Evolutionary conservation across 768 basidiomycete species (phyloP).

Genomic region (Kwoniella bestiolae): DNA sequence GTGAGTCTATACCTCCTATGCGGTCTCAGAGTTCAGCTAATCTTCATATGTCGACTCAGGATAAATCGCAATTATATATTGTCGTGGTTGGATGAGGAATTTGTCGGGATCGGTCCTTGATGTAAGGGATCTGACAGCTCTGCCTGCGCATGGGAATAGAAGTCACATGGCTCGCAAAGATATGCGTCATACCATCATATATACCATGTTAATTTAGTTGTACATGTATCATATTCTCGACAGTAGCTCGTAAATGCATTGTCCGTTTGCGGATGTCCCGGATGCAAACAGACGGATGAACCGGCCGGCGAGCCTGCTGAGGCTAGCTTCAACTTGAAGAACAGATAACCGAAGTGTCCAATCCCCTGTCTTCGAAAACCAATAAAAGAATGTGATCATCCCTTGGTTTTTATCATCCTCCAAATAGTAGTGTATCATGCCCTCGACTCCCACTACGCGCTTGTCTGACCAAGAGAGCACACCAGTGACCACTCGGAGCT

Average conservation of each 20-base stretch:
- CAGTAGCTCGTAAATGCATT: no score
- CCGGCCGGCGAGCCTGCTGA: no score
- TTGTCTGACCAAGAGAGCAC: neutral
- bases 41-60: neutral
- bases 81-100: slow-evolving; percentile 21
- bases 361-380: neutral
- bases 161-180: no score
- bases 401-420: neutral
- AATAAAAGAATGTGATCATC: no score
- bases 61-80: slow-evolving; percentile 15
- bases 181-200: no score
- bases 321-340: no score
- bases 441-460: neutral
- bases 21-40: neutral
- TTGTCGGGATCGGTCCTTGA: no score
- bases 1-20: slow-evolving; percentile 12
- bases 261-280: neutral
- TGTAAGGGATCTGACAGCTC: no score
- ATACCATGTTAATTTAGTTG: no score
- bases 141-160: no score
- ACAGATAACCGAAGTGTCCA: neutral
- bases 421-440: neutral
- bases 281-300: neutral
- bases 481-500: neutral
- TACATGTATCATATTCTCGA: no score